phyloP scores from a whole-genome alignment of 257 asterid genomes.

The Lycium ferocissimum region DNA sequence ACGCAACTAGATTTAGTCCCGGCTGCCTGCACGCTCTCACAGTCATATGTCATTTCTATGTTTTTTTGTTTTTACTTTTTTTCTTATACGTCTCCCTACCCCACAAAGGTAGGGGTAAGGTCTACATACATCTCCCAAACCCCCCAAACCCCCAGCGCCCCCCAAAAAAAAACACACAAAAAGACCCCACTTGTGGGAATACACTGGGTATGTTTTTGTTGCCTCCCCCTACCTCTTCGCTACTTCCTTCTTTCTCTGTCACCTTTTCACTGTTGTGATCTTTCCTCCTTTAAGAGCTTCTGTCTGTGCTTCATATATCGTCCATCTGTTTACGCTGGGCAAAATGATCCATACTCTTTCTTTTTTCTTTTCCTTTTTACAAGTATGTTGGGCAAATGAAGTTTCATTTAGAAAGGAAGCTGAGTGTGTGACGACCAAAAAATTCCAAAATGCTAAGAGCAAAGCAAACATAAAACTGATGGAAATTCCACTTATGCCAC shows the following conservation, averaged over 20 bases:
- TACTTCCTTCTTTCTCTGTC: not conserved
- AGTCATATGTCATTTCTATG: not conserved
- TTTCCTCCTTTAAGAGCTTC: conserved; percentile 19
- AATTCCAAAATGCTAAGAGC: not conserved
- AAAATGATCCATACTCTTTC: not conserved
- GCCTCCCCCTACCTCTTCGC: too few relatives aligned
- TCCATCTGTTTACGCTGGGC: not conserved
- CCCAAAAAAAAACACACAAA: too few relatives aligned
- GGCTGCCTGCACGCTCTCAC: not conserved
- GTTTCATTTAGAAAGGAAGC: not conserved
- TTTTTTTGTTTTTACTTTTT: not conserved
- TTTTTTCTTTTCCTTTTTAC: not conserved
- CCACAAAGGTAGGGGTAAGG: too few relatives aligned
- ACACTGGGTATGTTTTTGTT: too few relatives aligned
- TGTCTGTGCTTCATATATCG: not conserved
- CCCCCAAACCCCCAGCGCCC: too few relatives aligned
- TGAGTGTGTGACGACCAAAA: not conserved
- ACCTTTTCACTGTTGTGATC: not conserved
- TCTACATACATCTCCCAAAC: too few relatives aligned
- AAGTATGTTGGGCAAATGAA: not conserved
- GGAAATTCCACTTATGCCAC: not conserved
- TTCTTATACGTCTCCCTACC: not conserved
- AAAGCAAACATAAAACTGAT: not conserved
- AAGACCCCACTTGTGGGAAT: too few relatives aligned
- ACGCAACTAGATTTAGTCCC: not conserved